Evolutionary conservation across 2,329 filamentous ascomycete genomes (phyloP), one percentile per base, ranked within the genome.

Genomic region (Pseudogymnoascus pannorum): DNA sequence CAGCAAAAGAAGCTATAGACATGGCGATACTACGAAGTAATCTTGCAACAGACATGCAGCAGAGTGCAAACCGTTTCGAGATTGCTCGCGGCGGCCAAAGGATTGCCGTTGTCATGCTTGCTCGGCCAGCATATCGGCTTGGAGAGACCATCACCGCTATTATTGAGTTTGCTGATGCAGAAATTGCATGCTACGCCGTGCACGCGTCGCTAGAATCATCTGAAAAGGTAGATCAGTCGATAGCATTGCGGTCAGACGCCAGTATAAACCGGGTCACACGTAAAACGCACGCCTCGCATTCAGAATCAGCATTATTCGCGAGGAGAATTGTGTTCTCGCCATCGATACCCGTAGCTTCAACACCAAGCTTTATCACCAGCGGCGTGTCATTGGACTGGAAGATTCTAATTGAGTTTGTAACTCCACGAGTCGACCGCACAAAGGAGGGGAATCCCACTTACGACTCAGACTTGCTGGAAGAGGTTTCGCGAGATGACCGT

Each of bases 41-140:
- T 67, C 77, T 87, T 66, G 81, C 85, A 0, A 79, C 79, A 2
- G 81, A 84, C 48, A 82, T 84, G n/a, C 86, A 87, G 35, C 87
- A 91, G 68, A 92, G 89, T 70, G 84, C 88, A n/a, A 97, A 96
- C 69, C 87, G 92, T 38, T 99, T 97, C 72, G 92, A 96, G 71
- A 97, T 99, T 72, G 88, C 93, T 11, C 88, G 93, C 12, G 92
- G 92, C 69, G 92, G 92, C n/a, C 87, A 87, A 61, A 87, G 87
- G n/a, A 92, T 99, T 11, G 93, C 90, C 2, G 91, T 95, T 5
- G 85, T 99, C 61, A 92, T 92, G 75, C 82, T 99, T 31, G 89
- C 92, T 4, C 86, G 94, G 8, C 91, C 94, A 0, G 87, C 92
- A 0, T 97, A 95, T 76, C 84, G 92, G 48, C 79, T 99, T 1